Evolutionary conservation across 2,329 filamentous ascomycete genomes (phyloP).

Genomic region (Intubia oerlemansii): DNA sequence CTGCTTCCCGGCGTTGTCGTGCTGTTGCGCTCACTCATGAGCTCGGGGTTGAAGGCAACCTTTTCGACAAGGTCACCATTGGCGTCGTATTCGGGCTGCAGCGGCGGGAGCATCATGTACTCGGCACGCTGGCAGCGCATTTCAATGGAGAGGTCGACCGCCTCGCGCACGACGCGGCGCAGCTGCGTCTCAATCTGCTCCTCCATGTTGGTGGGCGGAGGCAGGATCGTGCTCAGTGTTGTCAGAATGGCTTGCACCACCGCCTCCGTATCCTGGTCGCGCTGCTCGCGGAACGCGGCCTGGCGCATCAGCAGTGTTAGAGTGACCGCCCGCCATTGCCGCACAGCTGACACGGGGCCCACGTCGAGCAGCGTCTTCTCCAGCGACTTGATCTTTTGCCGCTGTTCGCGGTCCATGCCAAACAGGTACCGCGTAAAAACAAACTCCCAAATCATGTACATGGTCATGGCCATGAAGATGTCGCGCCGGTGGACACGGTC

Average conservation of each 20-base stretch:
- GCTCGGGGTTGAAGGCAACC: slow-evolving; percentile 73
- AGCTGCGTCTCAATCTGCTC: slow-evolving; percentile 65
- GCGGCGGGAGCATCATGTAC: slow-evolving; percentile 93
- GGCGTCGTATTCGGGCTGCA: slow-evolving; percentile 85
- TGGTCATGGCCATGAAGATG: slow-evolving; percentile 95
- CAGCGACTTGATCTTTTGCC: slow-evolving; percentile 88
- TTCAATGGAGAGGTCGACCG: slow-evolving; percentile 78
- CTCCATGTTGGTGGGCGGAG: slow-evolving; percentile 65
- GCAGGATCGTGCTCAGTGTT: slow-evolving; percentile 65
- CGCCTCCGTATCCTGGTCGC: slow-evolving; percentile 77
- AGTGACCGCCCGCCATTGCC: slow-evolving; percentile 92
- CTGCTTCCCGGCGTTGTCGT: slow-evolving; percentile 34
- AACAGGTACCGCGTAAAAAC: slow-evolving; percentile 96
- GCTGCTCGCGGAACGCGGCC: slow-evolving; percentile 59
- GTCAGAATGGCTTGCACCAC: slow-evolving; percentile 84
- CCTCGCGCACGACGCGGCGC: slow-evolving; percentile 68
- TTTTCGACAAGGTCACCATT: slow-evolving; percentile 78
- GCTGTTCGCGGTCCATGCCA: slow-evolving; percentile 93
- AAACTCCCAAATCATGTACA: slow-evolving; percentile 99
- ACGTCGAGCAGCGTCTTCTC: slow-evolving; percentile 84
- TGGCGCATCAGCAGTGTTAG: slow-evolving; percentile 71
- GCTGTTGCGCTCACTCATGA: slow-evolving; percentile 85
- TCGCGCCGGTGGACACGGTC: slow-evolving; percentile 80
- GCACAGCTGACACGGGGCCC: slow-evolving; percentile 71
- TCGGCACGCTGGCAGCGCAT: slow-evolving; percentile 95